These are phyloP conservation scores for Agrocybe praecox DNA, from an alignment of 768 basidiomycete genomes.

Conservation along the genomic window DNA sequence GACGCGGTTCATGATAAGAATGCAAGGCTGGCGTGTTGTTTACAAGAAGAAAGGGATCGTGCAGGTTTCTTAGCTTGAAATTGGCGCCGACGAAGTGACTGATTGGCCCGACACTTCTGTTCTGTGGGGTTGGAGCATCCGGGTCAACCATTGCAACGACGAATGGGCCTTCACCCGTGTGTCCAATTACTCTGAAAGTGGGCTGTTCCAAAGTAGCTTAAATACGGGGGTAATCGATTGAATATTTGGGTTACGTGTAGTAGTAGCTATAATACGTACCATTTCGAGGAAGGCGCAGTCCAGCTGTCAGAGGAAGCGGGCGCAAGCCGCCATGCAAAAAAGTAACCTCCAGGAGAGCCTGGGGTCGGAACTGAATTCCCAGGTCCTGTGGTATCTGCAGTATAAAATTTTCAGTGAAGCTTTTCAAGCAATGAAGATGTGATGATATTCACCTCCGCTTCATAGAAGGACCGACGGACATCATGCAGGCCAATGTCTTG, in stretches of 20 bases:
- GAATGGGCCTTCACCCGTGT: constrained; percentile 36
- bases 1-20: background rate
- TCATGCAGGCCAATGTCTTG: constrained; percentile 23
- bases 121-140: constrained; percentile 45
- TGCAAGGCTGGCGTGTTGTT: background rate
- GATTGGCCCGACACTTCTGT: constrained; percentile 37
- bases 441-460: constrained; percentile 19
- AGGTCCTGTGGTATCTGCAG: background rate
- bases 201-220: constrained; percentile 15
- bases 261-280: background rate
- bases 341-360: background rate
- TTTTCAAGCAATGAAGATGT: background rate
- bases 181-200: constrained; percentile 29
- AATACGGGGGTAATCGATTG: background rate
- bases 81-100: constrained; percentile 46
- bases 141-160: constrained; percentile 44
- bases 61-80: constrained; percentile 19
- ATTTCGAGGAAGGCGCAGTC: background rate
- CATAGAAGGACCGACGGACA: constrained; percentile 25
- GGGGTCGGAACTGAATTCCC: background rate
- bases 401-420: background rate
- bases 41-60: background rate
- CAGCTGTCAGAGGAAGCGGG: background rate
- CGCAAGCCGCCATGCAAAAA: background rate
- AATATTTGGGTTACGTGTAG: background rate